A percentile compares a stretch with the other conserved stretches of the same genome.
Conservation (phyloP, 768 basidiomycete species). For the Termitomyces sp. region DNA sequence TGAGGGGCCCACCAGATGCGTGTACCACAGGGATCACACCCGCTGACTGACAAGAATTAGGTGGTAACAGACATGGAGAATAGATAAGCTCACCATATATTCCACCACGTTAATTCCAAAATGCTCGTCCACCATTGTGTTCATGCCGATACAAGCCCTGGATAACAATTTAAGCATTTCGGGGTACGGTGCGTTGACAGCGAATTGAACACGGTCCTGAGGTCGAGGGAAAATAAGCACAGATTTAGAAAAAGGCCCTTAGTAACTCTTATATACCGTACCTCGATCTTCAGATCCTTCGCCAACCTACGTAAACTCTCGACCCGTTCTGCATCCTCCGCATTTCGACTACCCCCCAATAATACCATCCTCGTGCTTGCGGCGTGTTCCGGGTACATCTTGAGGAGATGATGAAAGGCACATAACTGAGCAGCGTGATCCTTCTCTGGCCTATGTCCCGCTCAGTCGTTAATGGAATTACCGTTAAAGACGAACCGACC, state of each 20-base stretch:
- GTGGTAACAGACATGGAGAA: neutral
- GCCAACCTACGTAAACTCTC: constrained; percentile 53
- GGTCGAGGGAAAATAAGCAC: neutral
- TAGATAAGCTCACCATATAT: constrained; percentile 68
- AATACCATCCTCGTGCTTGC: constrained; percentile 45
- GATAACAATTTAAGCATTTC: constrained; percentile 68
- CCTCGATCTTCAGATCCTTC: constrained; percentile 57
- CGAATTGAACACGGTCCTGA: constrained; percentile 68
- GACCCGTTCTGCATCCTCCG: constrained; percentile 66
- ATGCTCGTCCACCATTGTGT: constrained; percentile 98
- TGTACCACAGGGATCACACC: constrained; percentile 91
- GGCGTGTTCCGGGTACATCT: constrained; percentile 54
- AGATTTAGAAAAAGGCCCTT: neutral
- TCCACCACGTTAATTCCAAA: constrained; percentile 98
- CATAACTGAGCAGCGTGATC: constrained; percentile 78
- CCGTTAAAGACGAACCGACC: constrained; percentile 38
- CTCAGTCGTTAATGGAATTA: neutral
- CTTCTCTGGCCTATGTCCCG: constrained; percentile 75
- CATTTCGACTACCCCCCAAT: constrained; percentile 83
- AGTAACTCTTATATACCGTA: constrained; percentile 23
- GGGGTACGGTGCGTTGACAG: constrained; percentile 78
- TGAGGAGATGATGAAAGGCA: constrained; percentile 58
- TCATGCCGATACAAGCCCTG: constrained; percentile 75
- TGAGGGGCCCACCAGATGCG: constrained; percentile 86
- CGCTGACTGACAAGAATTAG: constrained; percentile 59